A percentile compares a stretch with the other conserved stretches of the same genome.
phyloP scores from a whole-genome alignment of 2,329 filamentous ascomycete genomes.

The Ophiosphaerella herpotricha region DNA sequence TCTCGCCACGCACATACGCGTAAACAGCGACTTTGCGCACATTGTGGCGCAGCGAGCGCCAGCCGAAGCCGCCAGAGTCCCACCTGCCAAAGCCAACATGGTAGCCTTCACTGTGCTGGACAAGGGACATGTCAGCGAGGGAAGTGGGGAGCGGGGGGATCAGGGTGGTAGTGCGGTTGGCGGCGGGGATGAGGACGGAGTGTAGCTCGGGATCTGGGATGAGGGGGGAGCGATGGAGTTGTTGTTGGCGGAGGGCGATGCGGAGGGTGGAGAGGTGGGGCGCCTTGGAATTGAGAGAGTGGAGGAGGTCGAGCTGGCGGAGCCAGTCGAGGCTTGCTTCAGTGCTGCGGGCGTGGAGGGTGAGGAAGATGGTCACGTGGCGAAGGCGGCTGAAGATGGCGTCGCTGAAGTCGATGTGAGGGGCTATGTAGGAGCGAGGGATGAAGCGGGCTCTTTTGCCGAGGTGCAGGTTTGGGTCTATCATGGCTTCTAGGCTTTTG shows the following conservation, averaged over 20 bases:
- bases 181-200: background rate
- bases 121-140: background rate
- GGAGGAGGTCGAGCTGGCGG: background rate
- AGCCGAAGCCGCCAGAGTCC: background rate
- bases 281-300: background rate
- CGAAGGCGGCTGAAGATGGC: background rate
- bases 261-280: background rate
- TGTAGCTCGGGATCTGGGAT: background rate
- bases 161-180: background rate
- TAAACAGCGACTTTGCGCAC: background rate
- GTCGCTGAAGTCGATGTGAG: background rate
- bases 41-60: too few species aligned
- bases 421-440: background rate
- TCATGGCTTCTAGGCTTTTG: background rate
- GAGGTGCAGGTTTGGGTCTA: background rate
- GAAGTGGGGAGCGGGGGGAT: background rate
- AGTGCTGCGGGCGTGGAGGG: background rate
- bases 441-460: background rate
- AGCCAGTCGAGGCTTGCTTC: background rate
- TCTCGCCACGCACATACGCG: background rate
- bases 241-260: background rate
- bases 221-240: background rate
- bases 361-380: background rate
- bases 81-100: background rate
- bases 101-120: constrained; percentile 1